Conservation (phyloP, 352 stramenopile species). For the Saprolegnia diclina region DNA sequence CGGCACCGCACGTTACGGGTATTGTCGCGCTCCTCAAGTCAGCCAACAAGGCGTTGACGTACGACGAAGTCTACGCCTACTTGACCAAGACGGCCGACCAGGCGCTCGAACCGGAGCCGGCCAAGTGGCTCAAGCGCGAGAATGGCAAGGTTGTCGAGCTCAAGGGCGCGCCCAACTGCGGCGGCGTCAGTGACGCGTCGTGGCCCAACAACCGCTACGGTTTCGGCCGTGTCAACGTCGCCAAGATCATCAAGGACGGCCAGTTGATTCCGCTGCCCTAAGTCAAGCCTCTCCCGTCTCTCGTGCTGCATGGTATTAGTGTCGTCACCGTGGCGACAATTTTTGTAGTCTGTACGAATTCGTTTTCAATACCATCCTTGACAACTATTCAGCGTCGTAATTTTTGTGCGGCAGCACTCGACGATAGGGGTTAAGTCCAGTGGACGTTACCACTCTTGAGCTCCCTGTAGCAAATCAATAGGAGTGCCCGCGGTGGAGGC, state of each 20-base stretch:
- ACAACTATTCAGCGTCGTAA: no score
- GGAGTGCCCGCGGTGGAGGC: no score
- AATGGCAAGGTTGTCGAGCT: background rate
- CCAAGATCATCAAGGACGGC: constrained; percentile 19
- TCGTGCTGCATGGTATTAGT: no score
- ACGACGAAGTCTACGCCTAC: constrained; percentile 24
- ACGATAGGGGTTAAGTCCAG: no score
- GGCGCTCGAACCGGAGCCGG: constrained; percentile 14
- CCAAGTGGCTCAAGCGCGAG: background rate
- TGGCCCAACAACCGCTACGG: constrained; percentile 60
- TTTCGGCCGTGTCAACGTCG: constrained; percentile 46
- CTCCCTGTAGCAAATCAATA: no score
- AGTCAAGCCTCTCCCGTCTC: no score
- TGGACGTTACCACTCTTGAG: no score
- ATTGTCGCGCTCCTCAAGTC: constrained; percentile 45
- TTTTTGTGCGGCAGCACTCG: background rate
- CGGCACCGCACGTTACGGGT: constrained; percentile 34
- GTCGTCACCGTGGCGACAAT: no score
- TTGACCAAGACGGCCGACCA: constrained; percentile 28
- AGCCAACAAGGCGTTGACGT: constrained; percentile 34
- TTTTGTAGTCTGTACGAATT: no score
- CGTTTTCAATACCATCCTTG: no score
- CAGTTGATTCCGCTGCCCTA: background rate
- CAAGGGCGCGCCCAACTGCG: constrained; percentile 30
- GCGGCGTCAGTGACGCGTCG: constrained; percentile 30